Base-by-base conservation (phyloP, 768 basidiomycete genomes). In the Dacryopinax primogenitus region DNA sequence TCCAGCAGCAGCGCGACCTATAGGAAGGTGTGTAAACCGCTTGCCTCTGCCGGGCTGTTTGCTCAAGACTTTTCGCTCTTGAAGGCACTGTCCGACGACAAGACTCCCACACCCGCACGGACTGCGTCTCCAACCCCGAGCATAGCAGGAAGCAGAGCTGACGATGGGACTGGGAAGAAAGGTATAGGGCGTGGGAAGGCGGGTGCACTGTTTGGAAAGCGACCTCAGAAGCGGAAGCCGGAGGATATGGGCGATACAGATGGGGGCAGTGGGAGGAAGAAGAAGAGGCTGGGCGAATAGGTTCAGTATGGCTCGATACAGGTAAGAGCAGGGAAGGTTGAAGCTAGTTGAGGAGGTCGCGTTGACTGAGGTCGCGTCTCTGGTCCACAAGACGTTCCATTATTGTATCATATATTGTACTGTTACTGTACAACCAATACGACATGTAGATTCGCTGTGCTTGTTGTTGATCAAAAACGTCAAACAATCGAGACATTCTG, bases 1-100 rank as follows among this genome's bases (percentile, higher is more conserved):
- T 90, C 90, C 1, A 86, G 80, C 66, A 91, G 89, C 75, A 91
- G 89, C 69, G 71, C 82, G 33, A 90, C 90, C 1, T 84, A 82
- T 74, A 82, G 83, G 72, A 90, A 87, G 81, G 90, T 86, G 70
- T 58, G 70, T 44, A 4, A 3, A 6, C 18, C 36, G 41, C 18
- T 18, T 34, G 34, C 18, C 26, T 34, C 23, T 26, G 26, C 13
- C 33, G 37, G 33, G 15, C 33, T 11, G 30, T 11, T 30, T 39
- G 11, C 36, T 18, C 23, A 66, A 3, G 26, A 47, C n/a, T 32
- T 23, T 58, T 44, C 9, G 26, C 15, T 30, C 18, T 3, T 21
- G 37, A 11, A 58, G 51, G 51, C 51, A 18, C 26, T 58, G 51
- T 58, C 51, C 26, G 51, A 58, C 21, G 51, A 58, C 18, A 58